Evolutionary conservation across 2,329 filamentous ascomycete genomes (phyloP).

Genomic region (Coleophoma eucalyptorum): DNA sequence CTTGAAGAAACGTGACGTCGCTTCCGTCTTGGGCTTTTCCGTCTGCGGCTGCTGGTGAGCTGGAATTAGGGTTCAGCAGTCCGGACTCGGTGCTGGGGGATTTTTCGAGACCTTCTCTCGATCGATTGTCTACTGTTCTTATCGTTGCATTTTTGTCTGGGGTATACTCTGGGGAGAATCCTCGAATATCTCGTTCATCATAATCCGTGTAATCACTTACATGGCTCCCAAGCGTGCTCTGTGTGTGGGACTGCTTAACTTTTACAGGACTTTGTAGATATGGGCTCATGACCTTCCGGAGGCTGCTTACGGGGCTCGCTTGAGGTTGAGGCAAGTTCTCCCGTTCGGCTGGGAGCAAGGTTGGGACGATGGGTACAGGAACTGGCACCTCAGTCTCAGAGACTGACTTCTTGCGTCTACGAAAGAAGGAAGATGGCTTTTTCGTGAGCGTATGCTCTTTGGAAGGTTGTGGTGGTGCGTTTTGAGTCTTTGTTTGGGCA

Average conservation of each 20-base stretch:
- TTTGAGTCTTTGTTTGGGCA: conserved; percentile 41
- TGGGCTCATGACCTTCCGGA: conserved; percentile 83
- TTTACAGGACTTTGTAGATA: conserved; percentile 49
- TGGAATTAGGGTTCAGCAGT: conserved; percentile 7
- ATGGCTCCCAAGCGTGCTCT: conserved; percentile 14
- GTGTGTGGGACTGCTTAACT: conserved; percentile 14
- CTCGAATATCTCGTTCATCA: conserved; percentile 34
- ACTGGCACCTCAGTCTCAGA: conserved; percentile 63
- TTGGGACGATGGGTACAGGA: conserved; percentile 40
- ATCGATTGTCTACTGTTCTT: conserved; percentile 52
- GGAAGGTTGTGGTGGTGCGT: conserved; percentile 16
- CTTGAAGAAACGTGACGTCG: conserved; percentile 46
- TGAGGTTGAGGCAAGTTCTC: conserved; percentile 18
- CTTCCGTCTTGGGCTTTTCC: conserved; percentile 20
- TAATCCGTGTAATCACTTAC: conserved; percentile 17
- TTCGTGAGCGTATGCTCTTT: conserved; percentile 45
- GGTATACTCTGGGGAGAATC: conserved; percentile 74
- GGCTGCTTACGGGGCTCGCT: conserved; percentile 69
- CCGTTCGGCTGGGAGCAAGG: conserved; percentile 19
- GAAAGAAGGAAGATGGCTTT: conserved; percentile 92
- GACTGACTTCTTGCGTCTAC: conserved; percentile 86
- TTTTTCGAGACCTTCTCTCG: conserved; percentile 22
- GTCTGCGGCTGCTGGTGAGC: conserved; percentile 9
- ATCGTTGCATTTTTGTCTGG: conserved; percentile 70
- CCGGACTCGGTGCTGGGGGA: conserved; percentile 8